Percentiles rank a stretch among this genome's conserved stretches.
phyloP scores from a whole-genome alignment of 257 asterid species.

The Lantana camara region DNA sequence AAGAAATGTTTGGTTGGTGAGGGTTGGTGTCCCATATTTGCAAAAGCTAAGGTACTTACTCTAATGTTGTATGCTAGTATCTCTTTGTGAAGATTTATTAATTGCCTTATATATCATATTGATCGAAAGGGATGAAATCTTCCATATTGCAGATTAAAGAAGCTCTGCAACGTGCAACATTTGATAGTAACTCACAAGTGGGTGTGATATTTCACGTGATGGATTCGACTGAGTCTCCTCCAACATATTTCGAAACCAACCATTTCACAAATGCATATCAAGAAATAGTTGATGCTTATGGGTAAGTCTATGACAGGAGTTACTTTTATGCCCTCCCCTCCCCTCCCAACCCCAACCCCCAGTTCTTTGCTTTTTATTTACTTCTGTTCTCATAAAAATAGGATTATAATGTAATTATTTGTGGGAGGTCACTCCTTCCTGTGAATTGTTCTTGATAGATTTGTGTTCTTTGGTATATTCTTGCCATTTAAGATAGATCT shows the following conservation, averaged over 20 bases:
- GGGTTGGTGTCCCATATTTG: conserved; percentile 99
- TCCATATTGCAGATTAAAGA: conserved; percentile 78
- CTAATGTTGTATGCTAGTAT: conserved; percentile 18
- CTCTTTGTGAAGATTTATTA: conserved; percentile 20
- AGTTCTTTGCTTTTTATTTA: conserved; percentile 10
- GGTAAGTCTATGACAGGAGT: conserved; percentile 54
- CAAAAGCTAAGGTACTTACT: conserved; percentile 67
- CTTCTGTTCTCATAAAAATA: conserved; percentile 13
- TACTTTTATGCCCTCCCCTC: conserved; percentile 3
- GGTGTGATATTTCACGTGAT: conserved; percentile 90
- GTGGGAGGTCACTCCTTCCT: background rate
- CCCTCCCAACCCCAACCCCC: no score
- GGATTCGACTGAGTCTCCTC: conserved; percentile 88
- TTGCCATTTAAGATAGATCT: background rate
- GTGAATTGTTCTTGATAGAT: conserved; percentile 17
- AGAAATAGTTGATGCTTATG: conserved; percentile 99
- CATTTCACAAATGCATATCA: conserved; percentile 82
- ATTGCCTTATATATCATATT: conserved; percentile 23
- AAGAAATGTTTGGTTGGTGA: conserved; percentile 98
- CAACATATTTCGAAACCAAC: conserved; percentile 89
- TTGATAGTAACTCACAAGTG: conserved; percentile 93
- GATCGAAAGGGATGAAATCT: conserved; percentile 27
- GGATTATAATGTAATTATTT: background rate
- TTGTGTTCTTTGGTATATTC: conserved; percentile 11
- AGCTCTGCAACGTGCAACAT: conserved; percentile 88